phyloP scores from a whole-genome alignment of 257 asterid species.

The Petrea volubilis region DNA sequence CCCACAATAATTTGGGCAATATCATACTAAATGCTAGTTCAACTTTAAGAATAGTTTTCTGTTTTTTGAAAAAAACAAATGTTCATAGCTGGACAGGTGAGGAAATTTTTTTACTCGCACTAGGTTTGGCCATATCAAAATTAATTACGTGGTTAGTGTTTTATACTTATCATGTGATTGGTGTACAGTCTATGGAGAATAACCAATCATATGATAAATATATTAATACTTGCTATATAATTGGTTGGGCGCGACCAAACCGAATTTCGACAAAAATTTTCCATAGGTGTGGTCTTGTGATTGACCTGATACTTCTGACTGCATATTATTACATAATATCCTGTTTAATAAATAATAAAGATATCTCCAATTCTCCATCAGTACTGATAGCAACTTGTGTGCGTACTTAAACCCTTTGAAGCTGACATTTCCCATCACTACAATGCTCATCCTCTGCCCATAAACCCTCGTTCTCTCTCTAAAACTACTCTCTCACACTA shows the following conservation, averaged over 20 bases:
- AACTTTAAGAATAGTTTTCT: background rate
- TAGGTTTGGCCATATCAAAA: too few species aligned
- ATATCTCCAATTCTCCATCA: background rate
- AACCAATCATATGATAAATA: too few species aligned
- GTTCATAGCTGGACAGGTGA: background rate
- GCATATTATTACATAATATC: background rate
- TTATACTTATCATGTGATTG: too few species aligned
- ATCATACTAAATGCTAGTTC: too few species aligned
- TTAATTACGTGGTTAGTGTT: too few species aligned
- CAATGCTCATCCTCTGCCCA: background rate
- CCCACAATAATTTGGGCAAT: too few species aligned
- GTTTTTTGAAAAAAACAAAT: too few species aligned
- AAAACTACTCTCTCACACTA: background rate
- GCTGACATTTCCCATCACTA: slow-evolving; percentile 10
- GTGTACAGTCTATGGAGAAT: too few species aligned
- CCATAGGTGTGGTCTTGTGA: slow-evolving; percentile 5
- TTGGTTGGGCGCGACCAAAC: too few species aligned
- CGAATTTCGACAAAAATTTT: too few species aligned
- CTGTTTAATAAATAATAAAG: background rate
- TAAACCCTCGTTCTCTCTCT: background rate
- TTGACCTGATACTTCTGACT: background rate
- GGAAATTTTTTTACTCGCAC: too few species aligned
- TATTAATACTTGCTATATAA: too few species aligned
- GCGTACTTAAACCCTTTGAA: slow-evolving; percentile 17
- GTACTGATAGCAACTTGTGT: background rate